These are phyloP conservation scores for Lactifluus piperatus DNA, from an alignment of 768 basidiomycete species.

Conservation along the genomic window DNA sequence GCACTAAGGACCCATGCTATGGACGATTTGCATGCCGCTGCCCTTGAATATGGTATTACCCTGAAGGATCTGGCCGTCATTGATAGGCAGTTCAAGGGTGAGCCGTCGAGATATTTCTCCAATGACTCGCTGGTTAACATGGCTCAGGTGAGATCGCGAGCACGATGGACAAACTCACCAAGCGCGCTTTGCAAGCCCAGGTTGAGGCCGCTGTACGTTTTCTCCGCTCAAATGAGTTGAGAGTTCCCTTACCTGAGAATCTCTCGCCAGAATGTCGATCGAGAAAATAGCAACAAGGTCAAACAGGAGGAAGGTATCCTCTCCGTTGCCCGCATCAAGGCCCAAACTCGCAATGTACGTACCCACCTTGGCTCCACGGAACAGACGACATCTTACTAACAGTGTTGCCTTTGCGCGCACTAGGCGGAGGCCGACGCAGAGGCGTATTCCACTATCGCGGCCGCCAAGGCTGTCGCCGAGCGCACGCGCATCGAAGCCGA, in stretches of 20 bases:
- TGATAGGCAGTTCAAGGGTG: conserved; percentile 75
- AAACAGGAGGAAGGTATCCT: conserved; percentile 79
- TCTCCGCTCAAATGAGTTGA: background rate
- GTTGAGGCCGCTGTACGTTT: conserved; percentile 70
- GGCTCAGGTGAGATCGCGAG: conserved; percentile 57
- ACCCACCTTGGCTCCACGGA: background rate
- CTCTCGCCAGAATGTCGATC: conserved; percentile 62
- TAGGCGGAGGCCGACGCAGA: conserved; percentile 67
- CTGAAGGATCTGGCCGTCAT: conserved; percentile 83
- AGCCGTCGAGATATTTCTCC: background rate
- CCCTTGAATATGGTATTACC: conserved; percentile 75
- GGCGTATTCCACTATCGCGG: conserved; percentile 65
- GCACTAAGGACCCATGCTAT: conserved; percentile 75
- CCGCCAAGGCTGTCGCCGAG: conserved; percentile 67
- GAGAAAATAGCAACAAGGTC: conserved; percentile 82
- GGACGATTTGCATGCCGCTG: conserved; percentile 79
- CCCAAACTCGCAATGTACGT: conserved; percentile 46
- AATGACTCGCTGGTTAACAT: background rate
- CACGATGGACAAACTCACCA: conserved; percentile 81
- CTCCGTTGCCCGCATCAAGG: conserved; percentile 69
- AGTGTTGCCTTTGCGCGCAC: background rate
- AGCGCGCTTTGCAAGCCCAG: conserved; percentile 76
- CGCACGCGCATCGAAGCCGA: conserved; percentile 59
- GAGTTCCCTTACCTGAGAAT: background rate
- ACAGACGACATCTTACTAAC: background rate